Evolutionary conservation across 2,329 filamentous ascomycete species (phyloP).

Genomic region (Blastomyces emzantsi): DNA sequence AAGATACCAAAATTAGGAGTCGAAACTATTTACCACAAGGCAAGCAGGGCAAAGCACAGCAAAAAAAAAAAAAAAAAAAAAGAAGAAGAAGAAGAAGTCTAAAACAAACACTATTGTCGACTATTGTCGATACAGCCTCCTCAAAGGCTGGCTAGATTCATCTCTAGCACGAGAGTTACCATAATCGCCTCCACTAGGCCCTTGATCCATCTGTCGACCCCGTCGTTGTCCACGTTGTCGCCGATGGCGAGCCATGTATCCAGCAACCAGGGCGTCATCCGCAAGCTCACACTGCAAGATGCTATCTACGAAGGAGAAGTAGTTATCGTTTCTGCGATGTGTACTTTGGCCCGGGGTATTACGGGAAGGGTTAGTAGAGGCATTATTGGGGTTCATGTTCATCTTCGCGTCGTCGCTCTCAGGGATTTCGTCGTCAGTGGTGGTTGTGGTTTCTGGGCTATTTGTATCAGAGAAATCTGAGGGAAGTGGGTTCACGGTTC

Average conservation of each 20-base stretch:
- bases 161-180: background rate
- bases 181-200: background rate
- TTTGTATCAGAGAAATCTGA: background rate
- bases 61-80: background rate
- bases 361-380: background rate
- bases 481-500: background rate
- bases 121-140: background rate
- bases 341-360: background rate
- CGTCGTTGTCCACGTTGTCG: background rate
- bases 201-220: background rate
- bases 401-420: background rate
- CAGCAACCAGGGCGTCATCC: background rate
- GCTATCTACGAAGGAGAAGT: background rate
- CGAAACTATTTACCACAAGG: background rate
- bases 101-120: no score
- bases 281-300: background rate
- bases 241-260: background rate
- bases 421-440: background rate
- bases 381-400: background rate
- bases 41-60: background rate
- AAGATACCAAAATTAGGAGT: no score
- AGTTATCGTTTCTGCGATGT: background rate
- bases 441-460: background rate
- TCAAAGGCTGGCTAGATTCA: background rate
- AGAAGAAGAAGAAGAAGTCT: no score